Evolutionary conservation across 1,139 yeast species (phyloP).

Genomic region (Geotrichum klebahnii): DNA sequence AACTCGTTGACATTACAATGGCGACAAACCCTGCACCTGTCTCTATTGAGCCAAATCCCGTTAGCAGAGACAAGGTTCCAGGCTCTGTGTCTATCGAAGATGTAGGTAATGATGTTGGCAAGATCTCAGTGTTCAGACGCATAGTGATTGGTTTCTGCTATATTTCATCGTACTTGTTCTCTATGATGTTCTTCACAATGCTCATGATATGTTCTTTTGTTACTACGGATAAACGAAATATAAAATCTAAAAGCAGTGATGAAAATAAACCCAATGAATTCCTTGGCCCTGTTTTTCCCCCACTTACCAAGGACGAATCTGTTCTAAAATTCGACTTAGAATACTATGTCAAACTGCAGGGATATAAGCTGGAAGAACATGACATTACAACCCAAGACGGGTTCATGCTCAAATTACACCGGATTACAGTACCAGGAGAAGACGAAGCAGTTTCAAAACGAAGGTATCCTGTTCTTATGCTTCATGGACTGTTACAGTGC

Average conservation of each 20-base stretch:
- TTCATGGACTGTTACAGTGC: conserved; percentile 85
- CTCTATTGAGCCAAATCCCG: background rate
- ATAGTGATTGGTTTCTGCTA: conserved; percentile 23
- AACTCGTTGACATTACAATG: no score
- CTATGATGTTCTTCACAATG: conserved; percentile 34
- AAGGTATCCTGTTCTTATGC: conserved; percentile 58
- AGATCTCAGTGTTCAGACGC: background rate
- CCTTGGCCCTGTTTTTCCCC: conserved; percentile 19
- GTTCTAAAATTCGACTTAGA: conserved; percentile 49
- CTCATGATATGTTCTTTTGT: conserved; percentile 37
- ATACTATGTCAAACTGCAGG: conserved; percentile 62
- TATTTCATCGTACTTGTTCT: conserved; percentile 32
- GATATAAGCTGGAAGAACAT: conserved; percentile 56
- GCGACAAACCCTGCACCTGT: background rate
- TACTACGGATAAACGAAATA: background rate
- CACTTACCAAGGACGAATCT: conserved; percentile 33
- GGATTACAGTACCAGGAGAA: conserved; percentile 53
- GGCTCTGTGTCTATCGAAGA: conserved; percentile 4
- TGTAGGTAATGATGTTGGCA: background rate
- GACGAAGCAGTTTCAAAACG: conserved; percentile 34
- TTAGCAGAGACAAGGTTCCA: background rate
- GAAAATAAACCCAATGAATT: background rate
- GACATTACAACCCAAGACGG: conserved; percentile 77
- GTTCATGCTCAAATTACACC: conserved; percentile 59
- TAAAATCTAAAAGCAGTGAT: conserved; percentile 4